phyloP scores from a whole-genome alignment of 257 asterid species.

The Perilla frutescens region DNA sequence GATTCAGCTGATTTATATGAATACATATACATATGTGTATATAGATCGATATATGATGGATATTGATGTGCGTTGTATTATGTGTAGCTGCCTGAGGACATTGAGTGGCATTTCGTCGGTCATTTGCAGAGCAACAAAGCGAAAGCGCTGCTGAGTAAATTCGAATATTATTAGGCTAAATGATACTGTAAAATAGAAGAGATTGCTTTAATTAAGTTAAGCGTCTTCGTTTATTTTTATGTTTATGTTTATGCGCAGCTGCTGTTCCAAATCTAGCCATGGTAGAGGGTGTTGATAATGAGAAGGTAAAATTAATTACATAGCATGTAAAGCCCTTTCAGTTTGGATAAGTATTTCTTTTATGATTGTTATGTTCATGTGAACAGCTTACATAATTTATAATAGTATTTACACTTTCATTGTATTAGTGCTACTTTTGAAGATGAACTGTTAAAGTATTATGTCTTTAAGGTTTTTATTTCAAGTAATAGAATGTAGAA shows the following conservation, averaged over 20 bases:
- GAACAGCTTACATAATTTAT: conserved; percentile 7
- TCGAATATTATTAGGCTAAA: neutral
- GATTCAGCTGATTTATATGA: neutral
- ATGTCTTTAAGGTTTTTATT: neutral
- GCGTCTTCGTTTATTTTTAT: neutral
- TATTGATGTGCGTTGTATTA: neutral
- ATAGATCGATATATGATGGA: neutral
- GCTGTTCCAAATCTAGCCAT: conserved; percentile 77
- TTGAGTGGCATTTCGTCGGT: conserved; percentile 86
- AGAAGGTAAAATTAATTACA: conserved; percentile 55
- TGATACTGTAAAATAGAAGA: conserved; percentile 3
- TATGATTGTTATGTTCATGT: neutral
- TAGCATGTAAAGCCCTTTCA: neutral
- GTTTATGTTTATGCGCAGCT: conserved; percentile 47
- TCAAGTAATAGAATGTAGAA: neutral
- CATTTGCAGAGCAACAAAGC: conserved; percentile 93
- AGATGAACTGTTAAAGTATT: neutral
- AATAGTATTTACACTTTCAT: neutral
- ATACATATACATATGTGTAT: neutral
- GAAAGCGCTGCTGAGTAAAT: conserved; percentile 60
- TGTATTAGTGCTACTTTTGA: neutral
- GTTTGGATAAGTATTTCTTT: neutral
- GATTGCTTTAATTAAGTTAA: conserved; percentile 2
- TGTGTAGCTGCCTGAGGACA: conserved; percentile 78
- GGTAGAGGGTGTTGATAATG: conserved; percentile 83